A percentile compares a stretch with the other conserved stretches of the same genome.
Evolutionary conservation across 495 filamentous ascomycete species (phyloP).

Genomic region (Gamarada debralockiae): DNA sequence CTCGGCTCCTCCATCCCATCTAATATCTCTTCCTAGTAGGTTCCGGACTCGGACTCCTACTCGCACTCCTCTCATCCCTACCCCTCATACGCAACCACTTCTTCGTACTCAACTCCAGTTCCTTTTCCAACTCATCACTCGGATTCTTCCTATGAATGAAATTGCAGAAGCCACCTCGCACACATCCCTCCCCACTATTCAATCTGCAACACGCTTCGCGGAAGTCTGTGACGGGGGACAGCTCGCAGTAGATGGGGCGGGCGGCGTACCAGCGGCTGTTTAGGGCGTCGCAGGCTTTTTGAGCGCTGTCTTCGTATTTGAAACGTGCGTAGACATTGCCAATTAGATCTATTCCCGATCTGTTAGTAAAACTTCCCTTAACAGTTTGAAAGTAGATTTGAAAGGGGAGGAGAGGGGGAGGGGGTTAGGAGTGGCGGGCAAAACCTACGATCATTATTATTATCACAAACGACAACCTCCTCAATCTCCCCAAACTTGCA

Average conservation of each 20-base stretch:
- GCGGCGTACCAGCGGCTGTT: conserved; percentile 97
- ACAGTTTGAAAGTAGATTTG: no score
- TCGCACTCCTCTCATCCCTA: conserved; percentile 78
- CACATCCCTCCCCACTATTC: conserved; percentile 93
- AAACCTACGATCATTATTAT: conserved; percentile 53
- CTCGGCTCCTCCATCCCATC: conserved; percentile 4
- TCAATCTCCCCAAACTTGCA: conserved; percentile 89
- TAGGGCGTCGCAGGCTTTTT: conserved; percentile 87
- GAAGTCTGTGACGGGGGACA: conserved; percentile 96
- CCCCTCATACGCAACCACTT: conserved; percentile 92
- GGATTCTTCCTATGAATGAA: conserved; percentile 99
- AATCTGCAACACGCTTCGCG: conserved; percentile 95
- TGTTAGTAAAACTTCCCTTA: not conserved
- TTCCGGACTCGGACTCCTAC: conserved; percentile 71
- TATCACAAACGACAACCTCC: conserved; percentile 87
- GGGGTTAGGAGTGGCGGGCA: not conserved
- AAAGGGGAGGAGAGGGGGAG: not conserved
- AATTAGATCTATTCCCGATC: conserved; percentile 74
- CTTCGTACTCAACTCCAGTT: conserved; percentile 82
- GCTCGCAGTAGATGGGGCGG: conserved; percentile 95
- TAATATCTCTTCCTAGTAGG: conserved; percentile 67
- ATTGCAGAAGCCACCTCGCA: conserved; percentile 96
- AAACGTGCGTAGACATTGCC: conserved; percentile 99
- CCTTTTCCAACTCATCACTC: conserved; percentile 77
- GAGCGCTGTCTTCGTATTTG: conserved; percentile 98